Evolutionary conservation across 805 yeast genomes (phyloP).

Genomic region (Candida insectalens): DNA sequence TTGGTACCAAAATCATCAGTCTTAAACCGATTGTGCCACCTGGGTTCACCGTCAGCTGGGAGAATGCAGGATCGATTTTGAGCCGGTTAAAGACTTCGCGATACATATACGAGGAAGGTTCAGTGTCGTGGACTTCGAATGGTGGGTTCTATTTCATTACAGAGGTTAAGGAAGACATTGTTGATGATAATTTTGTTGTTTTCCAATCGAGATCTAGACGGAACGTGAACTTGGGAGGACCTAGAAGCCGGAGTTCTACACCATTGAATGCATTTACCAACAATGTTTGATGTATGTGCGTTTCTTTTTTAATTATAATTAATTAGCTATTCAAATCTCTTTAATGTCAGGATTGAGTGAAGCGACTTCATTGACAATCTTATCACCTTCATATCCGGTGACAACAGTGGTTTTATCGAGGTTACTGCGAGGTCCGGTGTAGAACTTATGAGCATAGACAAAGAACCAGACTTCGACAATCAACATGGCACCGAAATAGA

Average conservation of each 20-base stretch:
- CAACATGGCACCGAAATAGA: conserved; percentile 50
- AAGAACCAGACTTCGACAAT: conserved; percentile 40
- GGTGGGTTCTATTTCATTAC: conserved; percentile 74
- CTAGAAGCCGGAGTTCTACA: conserved; percentile 13
- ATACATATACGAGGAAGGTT: conserved; percentile 52
- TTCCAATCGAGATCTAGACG: conserved; percentile 18
- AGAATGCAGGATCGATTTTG: conserved; percentile 45
- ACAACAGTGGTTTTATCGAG: conserved; percentile 9
- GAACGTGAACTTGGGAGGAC: conserved; percentile 10
- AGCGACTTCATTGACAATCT: conserved; percentile 1
- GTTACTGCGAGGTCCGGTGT: conserved; percentile 51
- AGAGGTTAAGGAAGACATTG: conserved; percentile 38
- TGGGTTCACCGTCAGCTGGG: conserved; percentile 53
- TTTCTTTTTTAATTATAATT: no score
- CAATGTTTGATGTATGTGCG: conserved; percentile 19
- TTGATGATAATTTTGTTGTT: conserved; percentile 23
- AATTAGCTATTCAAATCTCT: no score
- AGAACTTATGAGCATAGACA: conserved; percentile 48
- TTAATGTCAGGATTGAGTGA: background rate
- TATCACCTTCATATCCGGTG: background rate
- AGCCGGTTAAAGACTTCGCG: conserved; percentile 57
- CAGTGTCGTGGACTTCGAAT: conserved; percentile 88
- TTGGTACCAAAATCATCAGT: conserved; percentile 73
- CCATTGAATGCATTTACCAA: conserved; percentile 25
- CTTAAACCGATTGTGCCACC: conserved; percentile 73